Percentiles rank a stretch among this genome's conserved stretches.
phyloP scores from a whole-genome alignment of 2,329 filamentous ascomycete species.

The Colletotrichum phormii region DNA sequence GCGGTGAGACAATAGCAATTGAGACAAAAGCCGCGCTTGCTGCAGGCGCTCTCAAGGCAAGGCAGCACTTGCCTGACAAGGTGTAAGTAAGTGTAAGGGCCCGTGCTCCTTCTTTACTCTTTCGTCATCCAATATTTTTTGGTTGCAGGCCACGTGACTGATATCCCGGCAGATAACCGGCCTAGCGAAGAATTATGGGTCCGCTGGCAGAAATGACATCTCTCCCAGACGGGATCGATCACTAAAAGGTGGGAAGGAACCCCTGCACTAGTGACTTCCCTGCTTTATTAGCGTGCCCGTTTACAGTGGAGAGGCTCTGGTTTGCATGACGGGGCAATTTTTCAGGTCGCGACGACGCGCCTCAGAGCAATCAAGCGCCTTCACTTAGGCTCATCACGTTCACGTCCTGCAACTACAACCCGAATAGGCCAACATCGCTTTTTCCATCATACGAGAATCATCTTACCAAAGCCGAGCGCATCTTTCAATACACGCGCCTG shows the following conservation, averaged over 20 bases:
- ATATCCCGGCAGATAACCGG: constrained; percentile 27
- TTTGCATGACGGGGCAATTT: constrained; percentile 38
- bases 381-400: background rate
- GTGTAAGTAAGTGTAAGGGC: background rate
- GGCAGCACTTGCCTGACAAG: background rate
- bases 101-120: background rate
- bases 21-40: constrained; percentile 11
- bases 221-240: constrained; percentile 25
- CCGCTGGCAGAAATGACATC: constrained; percentile 31
- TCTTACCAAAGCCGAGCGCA: background rate
- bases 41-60: background rate
- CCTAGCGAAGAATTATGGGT: constrained; percentile 24
- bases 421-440: background rate
- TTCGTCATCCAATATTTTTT: background rate
- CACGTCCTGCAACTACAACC: background rate
- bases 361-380: constrained; percentile 9
- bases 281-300: constrained; percentile 22
- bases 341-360: constrained; percentile 37
- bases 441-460: background rate
- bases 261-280: constrained; percentile 35
- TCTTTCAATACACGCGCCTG: background rate
- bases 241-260: constrained; percentile 29
- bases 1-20: constrained; percentile 17
- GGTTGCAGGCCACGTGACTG: constrained; percentile 10
- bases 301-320: constrained; percentile 33